Evolutionary conservation across 108 stramenopile genomes (phyloP).

Genomic region (Mayamaea pseudoterrestris): DNA sequence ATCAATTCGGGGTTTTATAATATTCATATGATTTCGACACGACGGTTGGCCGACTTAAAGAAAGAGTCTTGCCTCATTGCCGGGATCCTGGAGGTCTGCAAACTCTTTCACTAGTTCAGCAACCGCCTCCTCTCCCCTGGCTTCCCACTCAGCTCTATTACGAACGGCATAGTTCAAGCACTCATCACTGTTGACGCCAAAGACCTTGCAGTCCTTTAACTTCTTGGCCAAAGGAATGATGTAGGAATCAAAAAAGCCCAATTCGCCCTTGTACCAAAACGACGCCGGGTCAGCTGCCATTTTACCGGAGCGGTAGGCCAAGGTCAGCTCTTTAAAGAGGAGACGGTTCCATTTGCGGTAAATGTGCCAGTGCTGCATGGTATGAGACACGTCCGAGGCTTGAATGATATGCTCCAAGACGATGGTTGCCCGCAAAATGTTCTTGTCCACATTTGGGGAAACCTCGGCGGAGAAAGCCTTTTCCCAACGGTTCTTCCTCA

Average conservation of each 20-base stretch:
- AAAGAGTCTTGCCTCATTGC: too few relatives aligned
- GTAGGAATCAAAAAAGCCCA: slow-evolving; percentile 6
- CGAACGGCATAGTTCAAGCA: slow-evolving; percentile 1
- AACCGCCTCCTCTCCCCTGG: neutral
- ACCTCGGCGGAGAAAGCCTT: slow-evolving; percentile 3
- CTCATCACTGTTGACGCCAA: slow-evolving; percentile 2
- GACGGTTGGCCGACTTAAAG: too few relatives aligned
- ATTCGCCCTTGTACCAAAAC: neutral
- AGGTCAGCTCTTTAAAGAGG: slow-evolving; percentile 1
- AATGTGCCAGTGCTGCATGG: slow-evolving; percentile 35
- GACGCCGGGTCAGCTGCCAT: neutral
- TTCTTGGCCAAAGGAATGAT: slow-evolving; percentile 8
- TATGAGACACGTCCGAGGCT: slow-evolving; percentile 37
- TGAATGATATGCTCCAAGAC: slow-evolving; percentile 38
- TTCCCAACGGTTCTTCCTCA: slow-evolving; percentile 7
- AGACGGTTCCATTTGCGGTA: slow-evolving; percentile 2
- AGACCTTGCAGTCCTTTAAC: slow-evolving; percentile 8
- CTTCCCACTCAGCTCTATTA: neutral
- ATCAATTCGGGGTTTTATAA: too few relatives aligned
- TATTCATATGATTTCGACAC: too few relatives aligned
- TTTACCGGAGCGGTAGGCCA: neutral
- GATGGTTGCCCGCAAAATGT: slow-evolving; percentile 21
- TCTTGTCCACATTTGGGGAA: neutral
- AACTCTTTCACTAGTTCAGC: neutral
- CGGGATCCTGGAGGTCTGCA: too few relatives aligned